Conservation (phyloP, 2,329 filamentous ascomycete species). For the Penicillium sp. region DNA sequence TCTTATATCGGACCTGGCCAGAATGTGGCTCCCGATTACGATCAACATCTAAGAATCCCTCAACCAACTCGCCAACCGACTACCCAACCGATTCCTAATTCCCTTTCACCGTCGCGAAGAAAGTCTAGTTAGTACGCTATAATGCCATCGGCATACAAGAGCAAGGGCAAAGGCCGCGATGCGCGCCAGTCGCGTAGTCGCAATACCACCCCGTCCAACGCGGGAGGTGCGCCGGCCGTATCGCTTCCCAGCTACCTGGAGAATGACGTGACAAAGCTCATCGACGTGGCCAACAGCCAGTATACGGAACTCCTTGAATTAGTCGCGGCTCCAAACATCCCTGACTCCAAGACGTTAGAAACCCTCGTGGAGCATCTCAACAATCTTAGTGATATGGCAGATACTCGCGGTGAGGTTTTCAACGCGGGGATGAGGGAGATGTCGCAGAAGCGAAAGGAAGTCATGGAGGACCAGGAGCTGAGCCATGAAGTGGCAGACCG, state of each 20-base stretch:
- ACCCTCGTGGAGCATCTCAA: constrained; percentile 57
- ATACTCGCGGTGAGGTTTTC: constrained; percentile 58
- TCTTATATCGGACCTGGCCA: not conserved
- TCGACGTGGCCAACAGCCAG: constrained; percentile 50
- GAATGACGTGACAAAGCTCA: constrained; percentile 51
- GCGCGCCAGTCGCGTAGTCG: constrained; percentile 58
- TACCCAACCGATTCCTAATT: not conserved
- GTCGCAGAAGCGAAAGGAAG: constrained; percentile 58
- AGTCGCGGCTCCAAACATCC: constrained; percentile 51
- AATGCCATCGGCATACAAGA: constrained; percentile 50
- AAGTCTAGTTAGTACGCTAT: not conserved
- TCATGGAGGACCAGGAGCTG: constrained; percentile 52
- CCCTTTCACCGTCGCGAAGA: not conserved
- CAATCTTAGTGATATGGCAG: constrained; percentile 58
- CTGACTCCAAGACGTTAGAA: constrained; percentile 49
- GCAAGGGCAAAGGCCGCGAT: constrained; percentile 57
- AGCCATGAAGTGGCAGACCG: constrained; percentile 54
- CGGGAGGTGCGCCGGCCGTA: constrained; percentile 47
- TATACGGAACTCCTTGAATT: constrained; percentile 62
- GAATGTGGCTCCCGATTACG: constrained; percentile 16
- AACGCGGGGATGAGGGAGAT: constrained; percentile 62
- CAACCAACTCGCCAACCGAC: constrained; percentile 7
- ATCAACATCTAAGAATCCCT: constrained; percentile 11
- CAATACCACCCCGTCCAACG: constrained; percentile 64
- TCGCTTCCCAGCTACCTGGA: constrained; percentile 56